A percentile compares a stretch with the other conserved stretches of the same genome.
Evolutionary conservation across 2,329 filamentous ascomycete species (phyloP).

Genomic region (Apiospora aurea): DNA sequence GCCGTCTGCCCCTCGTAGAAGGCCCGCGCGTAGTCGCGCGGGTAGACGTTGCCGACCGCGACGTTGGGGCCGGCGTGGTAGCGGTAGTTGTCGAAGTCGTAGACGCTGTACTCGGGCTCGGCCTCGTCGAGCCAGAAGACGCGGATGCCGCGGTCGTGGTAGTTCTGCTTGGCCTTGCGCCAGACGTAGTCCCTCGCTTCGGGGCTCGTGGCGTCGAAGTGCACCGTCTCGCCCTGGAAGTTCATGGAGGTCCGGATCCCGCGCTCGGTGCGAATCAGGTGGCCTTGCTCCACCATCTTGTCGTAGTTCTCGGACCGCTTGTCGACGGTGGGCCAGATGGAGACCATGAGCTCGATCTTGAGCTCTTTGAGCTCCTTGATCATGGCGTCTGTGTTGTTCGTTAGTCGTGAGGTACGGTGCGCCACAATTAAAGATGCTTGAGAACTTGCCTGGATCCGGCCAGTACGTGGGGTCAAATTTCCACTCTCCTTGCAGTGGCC

Average conservation of each 20-base stretch:
- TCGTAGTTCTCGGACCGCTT: conserved; percentile 63
- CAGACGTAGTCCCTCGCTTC: conserved; percentile 65
- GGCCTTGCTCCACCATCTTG: conserved; percentile 67
- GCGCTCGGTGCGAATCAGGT: conserved; percentile 66
- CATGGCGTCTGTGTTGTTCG: conserved; percentile 59
- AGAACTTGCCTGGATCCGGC: conserved; percentile 63
- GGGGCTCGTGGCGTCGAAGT: conserved; percentile 71
- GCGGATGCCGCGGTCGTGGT: conserved; percentile 67
- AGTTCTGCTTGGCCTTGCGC: conserved; percentile 64
- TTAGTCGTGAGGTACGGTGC: not conserved
- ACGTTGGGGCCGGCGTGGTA: conserved; percentile 63
- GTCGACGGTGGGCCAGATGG: conserved; percentile 73
- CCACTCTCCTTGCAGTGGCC: conserved; percentile 73
- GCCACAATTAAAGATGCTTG: not conserved
- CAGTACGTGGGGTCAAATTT: conserved; percentile 69
- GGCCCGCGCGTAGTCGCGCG: conserved; percentile 57
- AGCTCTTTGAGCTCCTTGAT: conserved; percentile 64
- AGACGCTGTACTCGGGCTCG: conserved; percentile 69
- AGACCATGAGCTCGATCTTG: conserved; percentile 71
- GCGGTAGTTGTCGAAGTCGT: conserved; percentile 72
- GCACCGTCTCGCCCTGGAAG: conserved; percentile 63
- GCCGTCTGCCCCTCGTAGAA: conserved; percentile 62
- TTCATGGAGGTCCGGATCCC: conserved; percentile 66
- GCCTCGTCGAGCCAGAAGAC: conserved; percentile 75
- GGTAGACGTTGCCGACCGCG: conserved; percentile 62